phyloP scores from a whole-genome alignment of 805 yeast species.

The Wickerhamiella musiphila region DNA sequence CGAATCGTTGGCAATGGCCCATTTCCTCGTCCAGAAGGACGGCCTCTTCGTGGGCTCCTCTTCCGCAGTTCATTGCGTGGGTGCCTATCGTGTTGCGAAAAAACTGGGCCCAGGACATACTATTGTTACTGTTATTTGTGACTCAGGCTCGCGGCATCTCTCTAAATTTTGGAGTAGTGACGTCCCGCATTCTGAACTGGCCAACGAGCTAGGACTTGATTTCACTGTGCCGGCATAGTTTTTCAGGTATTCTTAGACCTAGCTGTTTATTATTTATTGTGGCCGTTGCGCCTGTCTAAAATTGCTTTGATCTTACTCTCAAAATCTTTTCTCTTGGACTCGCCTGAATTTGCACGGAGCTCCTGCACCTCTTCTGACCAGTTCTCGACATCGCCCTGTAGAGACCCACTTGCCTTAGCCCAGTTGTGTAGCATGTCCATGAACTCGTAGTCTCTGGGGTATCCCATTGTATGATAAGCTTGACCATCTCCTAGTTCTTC shows the following conservation, averaged over 20 bases:
- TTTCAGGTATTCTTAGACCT: neutral
- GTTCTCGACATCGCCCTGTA: slow-evolving; percentile 24
- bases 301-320: slow-evolving; percentile 5
- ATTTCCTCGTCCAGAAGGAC: slow-evolving; percentile 58
- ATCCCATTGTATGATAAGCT: slow-evolving; percentile 34
- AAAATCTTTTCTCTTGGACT: slow-evolving; percentile 8
- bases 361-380: slow-evolving; percentile 29
- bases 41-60: slow-evolving; percentile 87
- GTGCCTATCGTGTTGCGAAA: slow-evolving; percentile 49
- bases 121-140: slow-evolving; percentile 79
- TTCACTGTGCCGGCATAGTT: no score
- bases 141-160: slow-evolving; percentile 76
- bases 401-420: slow-evolving; percentile 13
- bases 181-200: neutral
- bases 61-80: slow-evolving; percentile 87
- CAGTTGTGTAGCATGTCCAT: slow-evolving; percentile 27
- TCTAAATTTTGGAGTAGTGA: slow-evolving; percentile 55
- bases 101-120: slow-evolving; percentile 39
- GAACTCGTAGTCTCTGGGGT: slow-evolving; percentile 44
- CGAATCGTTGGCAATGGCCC: slow-evolving; percentile 81
- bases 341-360: slow-evolving; percentile 7
- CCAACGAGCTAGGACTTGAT: neutral
- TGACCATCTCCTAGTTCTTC: slow-evolving; percentile 31
- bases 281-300: slow-evolving; percentile 21
- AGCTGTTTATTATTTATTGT: neutral